These are phyloP conservation scores for Trebouxia sp. DNA, from an alignment of 139 green algal genomes.

Conservation along the genomic window DNA sequence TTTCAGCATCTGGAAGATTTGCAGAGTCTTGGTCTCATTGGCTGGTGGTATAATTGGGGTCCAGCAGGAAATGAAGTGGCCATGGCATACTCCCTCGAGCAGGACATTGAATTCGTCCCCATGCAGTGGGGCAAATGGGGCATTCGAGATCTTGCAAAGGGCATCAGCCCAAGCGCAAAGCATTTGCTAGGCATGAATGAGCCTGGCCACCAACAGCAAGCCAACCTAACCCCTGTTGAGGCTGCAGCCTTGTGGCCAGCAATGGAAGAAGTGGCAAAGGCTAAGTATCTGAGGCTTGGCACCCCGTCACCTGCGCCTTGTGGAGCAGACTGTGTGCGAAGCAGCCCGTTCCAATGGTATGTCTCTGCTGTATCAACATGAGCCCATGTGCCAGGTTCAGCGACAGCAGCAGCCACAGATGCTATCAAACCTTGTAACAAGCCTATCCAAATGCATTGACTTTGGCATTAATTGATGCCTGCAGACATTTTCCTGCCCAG, in stretches of 20 bases:
- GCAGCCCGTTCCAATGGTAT: constrained; percentile 34
- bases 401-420: no score
- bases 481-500: no score
- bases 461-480: no score
- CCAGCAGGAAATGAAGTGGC: background rate
- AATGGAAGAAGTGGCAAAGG: constrained; percentile 26
- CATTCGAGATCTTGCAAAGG: background rate
- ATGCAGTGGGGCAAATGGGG: constrained; percentile 42
- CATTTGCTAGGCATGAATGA: constrained; percentile 37
- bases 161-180: background rate
- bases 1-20: constrained; percentile 2
- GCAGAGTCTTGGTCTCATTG: constrained; percentile 1
- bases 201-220: constrained; percentile 28
- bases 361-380: background rate
- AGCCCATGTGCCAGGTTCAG: no score
- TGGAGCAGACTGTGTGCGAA: constrained; percentile 11
- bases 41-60: constrained; percentile 35
- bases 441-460: no score
- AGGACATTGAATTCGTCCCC: constrained; percentile 25
- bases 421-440: no score
- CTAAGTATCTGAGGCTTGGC: constrained; percentile 18
- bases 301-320: constrained; percentile 27
- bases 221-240: constrained; percentile 23
- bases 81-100: background rate
- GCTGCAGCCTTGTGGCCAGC: constrained; percentile 35